Evolutionary conservation across 2,329 filamentous ascomycete genomes (phyloP), one percentile per base, ranked within the genome.

Genomic region (Xylariaceae sp.): DNA sequence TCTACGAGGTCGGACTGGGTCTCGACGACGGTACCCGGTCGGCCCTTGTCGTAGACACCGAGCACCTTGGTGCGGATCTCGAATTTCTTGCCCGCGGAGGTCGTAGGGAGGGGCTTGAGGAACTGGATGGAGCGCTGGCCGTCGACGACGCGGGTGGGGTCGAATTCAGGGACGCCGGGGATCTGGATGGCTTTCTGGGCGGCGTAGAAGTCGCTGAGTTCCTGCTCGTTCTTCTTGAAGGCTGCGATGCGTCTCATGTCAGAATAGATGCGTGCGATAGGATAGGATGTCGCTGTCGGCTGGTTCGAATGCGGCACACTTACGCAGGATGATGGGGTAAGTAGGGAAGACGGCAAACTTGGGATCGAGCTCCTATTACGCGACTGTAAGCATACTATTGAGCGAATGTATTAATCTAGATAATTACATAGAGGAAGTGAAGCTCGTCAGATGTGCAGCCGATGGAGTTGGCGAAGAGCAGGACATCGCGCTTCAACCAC

Each of bases 401-500:
- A 18, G 17, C 23, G 4, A 30, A 30, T 4, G 23, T 30, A 30
- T 30, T 30, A 30, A 30, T 30, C 23, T 30, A 30, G 2, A 53
- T 54, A 61, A 56, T 39, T 30, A 94, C 91, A 70, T 92, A 97
- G 76, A 96, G 86, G 73, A 93, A 96, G 73, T 96, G 91, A 70
- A 96, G 84, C 80, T 97, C 92, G 68, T 96, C 87, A n/a, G 82
- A 82, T 10, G 85, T 93, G 71, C 82, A 87, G 58, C 92, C 92
- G 73, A 97, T 93, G 77, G 88, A 93, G 75, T 88, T 88, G 68
- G 92, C 92, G 74, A 97, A 97, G 62, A 97, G 86, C 62, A 97
- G 81, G 42, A 87, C 85, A 79, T 97, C 92, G 66, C 92, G 86
- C 82, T 92, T 92, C 69, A 90, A 76, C 92, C 92, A 97, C 68